Evolutionary conservation across 2,329 filamentous ascomycete genomes (phyloP).

Genomic region (Colletotrichum sp.): DNA sequence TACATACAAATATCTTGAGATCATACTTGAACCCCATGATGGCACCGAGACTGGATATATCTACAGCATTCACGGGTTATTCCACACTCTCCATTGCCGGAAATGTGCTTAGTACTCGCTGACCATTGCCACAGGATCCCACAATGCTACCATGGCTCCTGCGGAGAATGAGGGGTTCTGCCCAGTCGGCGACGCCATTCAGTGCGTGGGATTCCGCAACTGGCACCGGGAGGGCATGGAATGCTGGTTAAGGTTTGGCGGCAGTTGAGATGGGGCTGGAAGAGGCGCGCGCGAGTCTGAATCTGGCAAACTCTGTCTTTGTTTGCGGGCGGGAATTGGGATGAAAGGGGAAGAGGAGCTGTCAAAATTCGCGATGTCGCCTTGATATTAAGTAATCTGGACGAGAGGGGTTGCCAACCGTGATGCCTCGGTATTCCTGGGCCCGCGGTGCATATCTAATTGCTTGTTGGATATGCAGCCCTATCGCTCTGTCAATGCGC

Average conservation of each 20-base stretch:
- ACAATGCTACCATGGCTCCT: not conserved
- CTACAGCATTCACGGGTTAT: rapidly evolving
- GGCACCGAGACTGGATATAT: not conserved
- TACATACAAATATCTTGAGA: rapidly evolving
- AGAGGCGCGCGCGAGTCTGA: not conserved
- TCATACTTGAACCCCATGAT: not conserved
- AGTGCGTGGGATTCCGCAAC: not conserved
- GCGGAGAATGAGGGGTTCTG: conserved; percentile 10
- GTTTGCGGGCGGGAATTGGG: not conserved
- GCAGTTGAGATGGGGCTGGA: conserved; percentile 2
- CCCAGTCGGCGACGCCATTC: not conserved
- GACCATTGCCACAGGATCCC: not conserved
- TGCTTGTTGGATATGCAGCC: no score
- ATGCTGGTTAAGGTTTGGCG: not conserved
- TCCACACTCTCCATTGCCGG: not conserved
- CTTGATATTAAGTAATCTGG: not conserved
- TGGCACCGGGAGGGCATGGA: not conserved
- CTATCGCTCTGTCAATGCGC: no score
- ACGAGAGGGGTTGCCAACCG: not conserved
- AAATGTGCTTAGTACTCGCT: not conserved
- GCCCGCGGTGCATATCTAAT: no score
- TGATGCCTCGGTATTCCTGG: no score
- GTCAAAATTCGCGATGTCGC: not conserved
- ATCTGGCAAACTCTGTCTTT: not conserved
- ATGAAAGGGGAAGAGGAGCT: not conserved